These are phyloP conservation scores for Gnaphalium uliginosum DNA, from an alignment of 129 eudicot genomes.

Conservation along the genomic window DNA sequence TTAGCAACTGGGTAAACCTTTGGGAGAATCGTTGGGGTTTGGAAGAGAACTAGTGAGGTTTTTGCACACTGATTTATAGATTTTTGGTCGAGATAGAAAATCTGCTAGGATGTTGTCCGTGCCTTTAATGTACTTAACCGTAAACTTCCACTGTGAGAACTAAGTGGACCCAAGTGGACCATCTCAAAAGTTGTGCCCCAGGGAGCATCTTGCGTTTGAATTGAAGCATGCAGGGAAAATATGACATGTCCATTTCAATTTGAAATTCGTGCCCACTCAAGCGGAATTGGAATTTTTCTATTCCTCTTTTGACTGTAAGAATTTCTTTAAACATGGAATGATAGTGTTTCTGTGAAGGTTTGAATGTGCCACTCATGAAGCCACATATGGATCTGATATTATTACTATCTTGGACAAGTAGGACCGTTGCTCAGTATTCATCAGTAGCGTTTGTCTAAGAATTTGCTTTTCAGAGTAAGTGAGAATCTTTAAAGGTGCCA, in stretches of 20 bases:
- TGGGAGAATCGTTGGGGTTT: too few species aligned
- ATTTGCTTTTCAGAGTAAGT: neutral
- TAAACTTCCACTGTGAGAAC: too few species aligned
- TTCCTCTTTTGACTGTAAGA: too few species aligned
- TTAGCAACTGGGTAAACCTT: too few species aligned
- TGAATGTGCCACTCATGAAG: neutral
- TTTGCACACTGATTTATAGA: too few species aligned
- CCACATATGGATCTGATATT: neutral
- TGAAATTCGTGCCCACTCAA: neutral
- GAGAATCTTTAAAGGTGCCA: neutral
- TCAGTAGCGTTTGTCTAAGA: neutral
- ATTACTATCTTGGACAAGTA: neutral
- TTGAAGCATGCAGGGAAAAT: neutral
- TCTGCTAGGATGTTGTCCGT: too few species aligned
- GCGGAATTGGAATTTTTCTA: too few species aligned
- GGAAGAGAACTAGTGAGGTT: too few species aligned
- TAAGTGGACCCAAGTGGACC: too few species aligned
- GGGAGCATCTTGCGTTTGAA: slow-evolving; percentile 2
- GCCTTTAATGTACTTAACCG: too few species aligned
- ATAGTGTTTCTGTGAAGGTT: neutral
- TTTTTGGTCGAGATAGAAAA: too few species aligned
- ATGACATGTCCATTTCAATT: neutral
- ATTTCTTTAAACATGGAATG: too few species aligned
- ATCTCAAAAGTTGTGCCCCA: neutral
- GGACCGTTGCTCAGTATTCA: neutral